A percentile compares a stretch with the other conserved stretches of the same genome.
Evolutionary conservation across 352 stramenopile genomes (phyloP).

Genomic region (Phytophthora syringae): DNA sequence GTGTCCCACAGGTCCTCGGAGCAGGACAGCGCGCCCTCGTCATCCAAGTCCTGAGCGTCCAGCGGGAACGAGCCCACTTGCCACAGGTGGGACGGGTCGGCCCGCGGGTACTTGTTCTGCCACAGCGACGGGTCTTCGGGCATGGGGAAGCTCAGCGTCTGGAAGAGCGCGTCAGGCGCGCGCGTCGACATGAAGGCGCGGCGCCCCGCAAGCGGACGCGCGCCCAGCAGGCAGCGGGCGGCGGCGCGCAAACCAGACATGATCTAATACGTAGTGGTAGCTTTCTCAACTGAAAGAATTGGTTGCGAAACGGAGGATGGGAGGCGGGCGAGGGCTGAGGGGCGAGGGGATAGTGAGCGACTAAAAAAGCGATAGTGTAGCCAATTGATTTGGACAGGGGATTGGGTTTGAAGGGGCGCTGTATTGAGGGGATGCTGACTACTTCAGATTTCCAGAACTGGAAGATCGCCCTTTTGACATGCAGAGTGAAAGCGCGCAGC

Average conservation of each 20-base stretch:
- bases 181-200: constrained; percentile 77
- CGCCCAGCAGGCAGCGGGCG: constrained; percentile 25
- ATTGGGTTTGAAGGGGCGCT: not conserved
- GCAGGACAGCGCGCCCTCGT: constrained; percentile 42
- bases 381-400: not conserved
- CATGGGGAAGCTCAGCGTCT: constrained; percentile 69
- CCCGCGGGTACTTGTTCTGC: constrained; percentile 67
- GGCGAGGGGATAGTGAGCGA: not conserved
- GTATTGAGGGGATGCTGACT: not conserved
- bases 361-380: not conserved
- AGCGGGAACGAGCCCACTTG: constrained; percentile 78
- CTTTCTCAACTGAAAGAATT: constrained; percentile 27
- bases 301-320: constrained; percentile 31
- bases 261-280: not conserved
- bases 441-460: not conserved
- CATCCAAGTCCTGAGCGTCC: constrained; percentile 33
- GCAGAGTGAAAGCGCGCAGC: constrained; percentile 21
- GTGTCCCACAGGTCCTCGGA: constrained; percentile 81
- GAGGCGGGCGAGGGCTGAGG: constrained; percentile 13
- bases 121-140: constrained; percentile 59
- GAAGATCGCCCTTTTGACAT: constrained; percentile 21
- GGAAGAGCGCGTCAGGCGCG: constrained; percentile 64
- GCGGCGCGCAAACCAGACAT: constrained; percentile 39
- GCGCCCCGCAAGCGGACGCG: constrained; percentile 23
- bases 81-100: constrained; percentile 74